A percentile compares a stretch with the other conserved stretches of the same genome.
Conservation (phyloP, 1,284 basidiomycete species). For the Cryptococcus amylolentus region DNA sequence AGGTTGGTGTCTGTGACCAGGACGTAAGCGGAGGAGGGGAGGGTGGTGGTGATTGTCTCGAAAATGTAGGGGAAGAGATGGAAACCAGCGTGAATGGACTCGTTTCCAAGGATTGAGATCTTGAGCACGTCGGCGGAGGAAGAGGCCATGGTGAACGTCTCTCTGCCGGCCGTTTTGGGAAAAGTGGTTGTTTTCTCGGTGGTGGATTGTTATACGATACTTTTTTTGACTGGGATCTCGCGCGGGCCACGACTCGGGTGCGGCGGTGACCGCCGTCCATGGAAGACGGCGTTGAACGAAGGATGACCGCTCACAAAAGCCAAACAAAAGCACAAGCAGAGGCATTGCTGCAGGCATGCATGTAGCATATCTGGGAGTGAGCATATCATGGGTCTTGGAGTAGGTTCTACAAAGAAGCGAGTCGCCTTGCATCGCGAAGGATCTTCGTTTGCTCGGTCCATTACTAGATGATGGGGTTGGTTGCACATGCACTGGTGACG, state of each 20-base stretch:
- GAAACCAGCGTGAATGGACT: conserved; percentile 88
- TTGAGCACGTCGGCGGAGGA: conserved; percentile 47
- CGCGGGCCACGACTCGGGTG: neutral
- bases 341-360: too few relatives aligned
- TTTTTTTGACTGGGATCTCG: neutral
- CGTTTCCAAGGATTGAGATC: conserved; percentile 80
- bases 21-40: conserved; percentile 85
- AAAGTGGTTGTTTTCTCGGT: neutral
- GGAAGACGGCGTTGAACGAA: too few relatives aligned
- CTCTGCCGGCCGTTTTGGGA: neutral
- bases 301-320: too few relatives aligned
- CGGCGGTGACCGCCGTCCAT: too few relatives aligned
- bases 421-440: too few relatives aligned
- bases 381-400: too few relatives aligned
- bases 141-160: conserved; percentile 6
- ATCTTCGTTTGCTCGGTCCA: too few relatives aligned
- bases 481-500: too few relatives aligned
- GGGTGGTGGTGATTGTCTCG: conserved; percentile 66
- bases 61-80: conserved; percentile 84
- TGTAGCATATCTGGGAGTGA: too few relatives aligned
- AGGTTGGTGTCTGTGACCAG: conserved; percentile 91
- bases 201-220: neutral
- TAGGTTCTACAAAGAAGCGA: too few relatives aligned
- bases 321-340: too few relatives aligned
- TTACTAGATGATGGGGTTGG: too few relatives aligned